phyloP scores from a whole-genome alignment of 305 asterid species.

The Euphrasia arctica region DNA sequence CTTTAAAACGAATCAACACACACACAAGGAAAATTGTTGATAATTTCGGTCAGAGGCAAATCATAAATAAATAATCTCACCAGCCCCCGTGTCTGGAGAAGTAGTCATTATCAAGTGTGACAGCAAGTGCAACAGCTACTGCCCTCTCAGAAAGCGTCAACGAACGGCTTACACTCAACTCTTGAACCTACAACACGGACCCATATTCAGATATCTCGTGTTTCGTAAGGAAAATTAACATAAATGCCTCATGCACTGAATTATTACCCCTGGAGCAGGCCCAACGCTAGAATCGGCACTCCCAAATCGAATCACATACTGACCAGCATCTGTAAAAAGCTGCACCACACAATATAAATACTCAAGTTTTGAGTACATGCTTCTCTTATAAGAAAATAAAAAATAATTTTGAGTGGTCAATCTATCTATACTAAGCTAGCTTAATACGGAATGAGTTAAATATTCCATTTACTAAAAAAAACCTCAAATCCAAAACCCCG shows the following conservation, averaged over 20 bases:
- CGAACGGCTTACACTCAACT: slow-evolving; percentile 63
- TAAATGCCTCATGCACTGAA: slow-evolving; percentile 19
- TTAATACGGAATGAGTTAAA: neutral
- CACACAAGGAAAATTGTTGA: neutral
- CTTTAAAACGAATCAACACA: neutral
- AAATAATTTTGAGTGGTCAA: neutral
- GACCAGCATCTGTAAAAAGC: slow-evolving; percentile 59
- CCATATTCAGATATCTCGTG: slow-evolving; percentile 25
- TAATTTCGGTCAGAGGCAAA: slow-evolving; percentile 15
- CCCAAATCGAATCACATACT: slow-evolving; percentile 39
- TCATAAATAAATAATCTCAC: slow-evolving; percentile 41
- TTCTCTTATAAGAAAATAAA: slow-evolving; percentile 23
- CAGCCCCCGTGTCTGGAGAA: slow-evolving; percentile 95
- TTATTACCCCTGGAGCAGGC: slow-evolving; percentile 70
- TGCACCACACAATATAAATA: slow-evolving; percentile 30
- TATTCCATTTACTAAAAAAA: neutral
- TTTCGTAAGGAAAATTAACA: neutral
- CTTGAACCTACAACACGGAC: slow-evolving; percentile 52
- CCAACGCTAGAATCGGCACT: slow-evolving; percentile 37
- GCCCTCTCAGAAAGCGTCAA: slow-evolving; percentile 88
- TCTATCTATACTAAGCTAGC: no score
- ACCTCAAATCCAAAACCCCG: neutral
- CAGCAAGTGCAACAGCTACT: slow-evolving; percentile 87
- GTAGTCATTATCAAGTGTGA: slow-evolving; percentile 90
- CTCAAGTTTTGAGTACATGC: neutral